phyloP scores from a whole-genome alignment of 768 basidiomycete species.

The Saitozyma sp. region DNA sequence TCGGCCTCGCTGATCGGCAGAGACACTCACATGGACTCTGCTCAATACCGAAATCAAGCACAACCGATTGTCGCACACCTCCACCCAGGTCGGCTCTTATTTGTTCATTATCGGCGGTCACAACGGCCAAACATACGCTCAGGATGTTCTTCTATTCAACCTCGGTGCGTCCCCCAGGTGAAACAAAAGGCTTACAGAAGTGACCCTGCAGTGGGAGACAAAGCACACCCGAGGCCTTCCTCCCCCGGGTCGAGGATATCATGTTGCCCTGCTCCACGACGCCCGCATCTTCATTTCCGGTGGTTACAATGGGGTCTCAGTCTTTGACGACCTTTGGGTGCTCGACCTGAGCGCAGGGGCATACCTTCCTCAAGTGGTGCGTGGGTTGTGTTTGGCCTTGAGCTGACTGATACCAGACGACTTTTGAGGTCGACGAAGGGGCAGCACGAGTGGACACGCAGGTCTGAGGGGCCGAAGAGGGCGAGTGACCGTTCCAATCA shows the following conservation, averaged over 20 bases:
- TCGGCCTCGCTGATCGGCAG: conserved; percentile 24
- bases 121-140: conserved; percentile 69
- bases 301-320: conserved; percentile 62
- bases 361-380: conserved; percentile 86
- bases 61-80: conserved; percentile 73
- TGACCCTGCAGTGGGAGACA: conserved; percentile 78
- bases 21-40: conserved; percentile 50
- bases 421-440: conserved; percentile 11
- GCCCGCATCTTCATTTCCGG: conserved; percentile 82
- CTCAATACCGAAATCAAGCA: conserved; percentile 54
- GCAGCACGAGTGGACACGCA: not conserved
- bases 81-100: conserved; percentile 88
- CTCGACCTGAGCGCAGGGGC: conserved; percentile 83
- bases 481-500: no score
- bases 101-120: conserved; percentile 88
- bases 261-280: conserved; percentile 77
- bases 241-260: conserved; percentile 78
- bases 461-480: no score
- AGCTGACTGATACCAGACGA: conserved; percentile 4
- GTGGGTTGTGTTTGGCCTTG: conserved; percentile 30
- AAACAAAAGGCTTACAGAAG: conserved; percentile 53
- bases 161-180: conserved; percentile 60
- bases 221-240: conserved; percentile 68
- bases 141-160: conserved; percentile 78
- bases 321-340: conserved; percentile 80